Evolutionary conservation across 1,139 yeast genomes (phyloP).

Genomic region (Suhomyces chickasaworum): DNA sequence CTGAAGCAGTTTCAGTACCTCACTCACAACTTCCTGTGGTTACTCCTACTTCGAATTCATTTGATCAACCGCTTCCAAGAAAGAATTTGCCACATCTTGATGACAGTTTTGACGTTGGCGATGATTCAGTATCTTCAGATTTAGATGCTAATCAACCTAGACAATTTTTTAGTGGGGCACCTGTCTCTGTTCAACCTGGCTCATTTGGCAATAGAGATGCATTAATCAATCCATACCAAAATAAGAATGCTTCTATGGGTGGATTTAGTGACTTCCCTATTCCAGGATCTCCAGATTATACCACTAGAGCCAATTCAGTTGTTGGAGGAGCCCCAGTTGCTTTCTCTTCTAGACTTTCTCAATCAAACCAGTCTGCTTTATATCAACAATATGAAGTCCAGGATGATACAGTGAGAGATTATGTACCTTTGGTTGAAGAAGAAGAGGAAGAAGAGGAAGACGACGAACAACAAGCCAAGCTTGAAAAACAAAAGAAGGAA

Average conservation of each 20-base stretch:
- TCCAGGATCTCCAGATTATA: slow-evolving; percentile 50
- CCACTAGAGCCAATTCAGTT: slow-evolving; percentile 51
- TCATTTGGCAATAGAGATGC: slow-evolving; percentile 17
- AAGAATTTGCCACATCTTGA: slow-evolving; percentile 26
- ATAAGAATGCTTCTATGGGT: slow-evolving; percentile 25
- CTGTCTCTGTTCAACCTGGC: slow-evolving; percentile 1
- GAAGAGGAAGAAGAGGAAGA: slow-evolving; percentile 48
- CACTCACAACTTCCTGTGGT: background rate
- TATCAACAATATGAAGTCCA: slow-evolving; percentile 51
- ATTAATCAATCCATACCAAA: slow-evolving; percentile 33
- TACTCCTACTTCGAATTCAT: slow-evolving; percentile 3
- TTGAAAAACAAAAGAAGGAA: slow-evolving; percentile 16
- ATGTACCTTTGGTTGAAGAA: slow-evolving; percentile 48
- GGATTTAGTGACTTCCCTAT: slow-evolving; percentile 48
- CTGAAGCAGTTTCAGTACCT: too few relatives aligned
- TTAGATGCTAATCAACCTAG: slow-evolving; percentile 1
- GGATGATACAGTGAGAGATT: slow-evolving; percentile 50
- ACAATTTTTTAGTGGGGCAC: background rate
- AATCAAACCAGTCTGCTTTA: slow-evolving; percentile 49
- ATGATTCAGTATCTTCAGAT: slow-evolving; percentile 13
- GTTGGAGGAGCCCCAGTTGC: slow-evolving; percentile 40
- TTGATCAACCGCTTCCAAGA: slow-evolving; percentile 9
- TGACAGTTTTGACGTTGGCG: slow-evolving; percentile 32
- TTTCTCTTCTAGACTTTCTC: slow-evolving; percentile 44
- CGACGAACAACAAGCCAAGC: slow-evolving; percentile 16